Percentiles rank a stretch among this genome's conserved stretches.
phyloP scores from a whole-genome alignment of 2,329 filamentous ascomycete species.

The Paraphaeosphaeria minitans region DNA sequence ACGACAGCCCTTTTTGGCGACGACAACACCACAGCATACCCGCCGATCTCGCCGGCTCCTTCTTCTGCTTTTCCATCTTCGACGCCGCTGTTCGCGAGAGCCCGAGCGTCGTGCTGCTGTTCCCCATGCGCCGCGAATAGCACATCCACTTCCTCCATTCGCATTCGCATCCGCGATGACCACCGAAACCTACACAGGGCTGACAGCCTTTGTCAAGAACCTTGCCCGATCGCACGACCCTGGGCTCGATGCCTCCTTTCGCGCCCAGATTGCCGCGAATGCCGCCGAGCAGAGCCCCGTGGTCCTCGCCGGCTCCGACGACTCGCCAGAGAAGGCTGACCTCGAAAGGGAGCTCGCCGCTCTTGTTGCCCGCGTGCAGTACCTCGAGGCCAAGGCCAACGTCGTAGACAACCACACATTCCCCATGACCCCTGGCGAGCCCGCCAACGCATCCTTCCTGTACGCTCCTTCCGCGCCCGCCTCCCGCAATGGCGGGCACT shows the following conservation, averaged over 20 bases:
- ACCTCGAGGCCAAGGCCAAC: conserved; percentile 78
- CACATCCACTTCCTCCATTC: conserved; percentile 24
- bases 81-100: conserved; percentile 14
- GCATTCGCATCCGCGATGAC: conserved; percentile 37
- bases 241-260: conserved; percentile 50
- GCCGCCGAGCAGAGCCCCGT: conserved; percentile 60
- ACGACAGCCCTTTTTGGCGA: conserved; percentile 7
- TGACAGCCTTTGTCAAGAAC: conserved; percentile 53
- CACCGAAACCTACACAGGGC: conserved; percentile 44
- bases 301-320: conserved; percentile 76
- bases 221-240: conserved; percentile 56
- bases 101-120: conserved; percentile 23
- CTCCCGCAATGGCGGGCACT: conserved; percentile 41
- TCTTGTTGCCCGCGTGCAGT: conserved; percentile 76
- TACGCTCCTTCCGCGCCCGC: conserved; percentile 57
- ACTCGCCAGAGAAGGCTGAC: conserved; percentile 74
- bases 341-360: conserved; percentile 84
- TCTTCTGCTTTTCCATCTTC: conserved; percentile 9
- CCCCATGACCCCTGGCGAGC: conserved; percentile 83
- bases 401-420: conserved; percentile 63
- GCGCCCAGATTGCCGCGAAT: conserved; percentile 55
- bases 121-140: conserved; percentile 44
- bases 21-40: background rate
- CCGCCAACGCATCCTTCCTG: conserved; percentile 59
- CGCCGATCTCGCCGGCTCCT: conserved; percentile 7